These are phyloP conservation scores for Colletotrichum lupini DNA, from an alignment of 2,329 filamentous ascomycete species.

Conservation along the genomic window DNA sequence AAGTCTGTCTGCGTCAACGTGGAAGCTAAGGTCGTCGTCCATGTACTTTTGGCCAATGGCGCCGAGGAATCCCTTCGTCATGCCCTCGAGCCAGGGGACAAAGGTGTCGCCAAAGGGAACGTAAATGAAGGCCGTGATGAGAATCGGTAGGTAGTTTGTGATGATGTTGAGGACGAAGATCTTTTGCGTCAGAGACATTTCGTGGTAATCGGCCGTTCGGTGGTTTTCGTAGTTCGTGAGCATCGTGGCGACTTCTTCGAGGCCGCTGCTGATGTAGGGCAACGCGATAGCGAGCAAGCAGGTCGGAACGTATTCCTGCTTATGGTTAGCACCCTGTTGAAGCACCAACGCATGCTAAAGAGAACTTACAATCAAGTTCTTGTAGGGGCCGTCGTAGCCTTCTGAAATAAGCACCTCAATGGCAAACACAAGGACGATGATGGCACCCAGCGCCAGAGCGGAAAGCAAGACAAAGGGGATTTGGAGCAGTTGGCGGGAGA, in stretches of 20 bases:
- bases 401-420: slow-evolving; percentile 82
- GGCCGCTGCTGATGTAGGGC: slow-evolving; percentile 71
- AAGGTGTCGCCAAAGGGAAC: slow-evolving; percentile 78
- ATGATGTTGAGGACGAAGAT: slow-evolving; percentile 84
- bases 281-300: slow-evolving; percentile 74
- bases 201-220: slow-evolving; percentile 75
- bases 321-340: neutral
- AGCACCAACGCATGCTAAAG: slow-evolving; percentile 1
- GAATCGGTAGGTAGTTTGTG: slow-evolving; percentile 80
- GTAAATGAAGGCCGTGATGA: slow-evolving; percentile 83
- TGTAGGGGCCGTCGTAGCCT: slow-evolving; percentile 76
- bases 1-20: slow-evolving; percentile 73
- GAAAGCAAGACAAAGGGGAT: slow-evolving; percentile 75
- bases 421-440: slow-evolving; percentile 77
- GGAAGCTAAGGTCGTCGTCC: slow-evolving; percentile 62
- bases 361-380: slow-evolving; percentile 68
- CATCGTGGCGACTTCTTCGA: slow-evolving; percentile 71
- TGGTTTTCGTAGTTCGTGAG: slow-evolving; percentile 82
- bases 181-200: slow-evolving; percentile 78
- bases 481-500: slow-evolving; percentile 74
- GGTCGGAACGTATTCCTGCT: slow-evolving; percentile 77
- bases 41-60: slow-evolving; percentile 60
- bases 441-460: slow-evolving; percentile 67
- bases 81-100: slow-evolving; percentile 73
- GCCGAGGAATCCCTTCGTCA: slow-evolving; percentile 61